phyloP scores from a whole-genome alignment of 148 eudicot species.

The Vaccinium darrowii region DNA sequence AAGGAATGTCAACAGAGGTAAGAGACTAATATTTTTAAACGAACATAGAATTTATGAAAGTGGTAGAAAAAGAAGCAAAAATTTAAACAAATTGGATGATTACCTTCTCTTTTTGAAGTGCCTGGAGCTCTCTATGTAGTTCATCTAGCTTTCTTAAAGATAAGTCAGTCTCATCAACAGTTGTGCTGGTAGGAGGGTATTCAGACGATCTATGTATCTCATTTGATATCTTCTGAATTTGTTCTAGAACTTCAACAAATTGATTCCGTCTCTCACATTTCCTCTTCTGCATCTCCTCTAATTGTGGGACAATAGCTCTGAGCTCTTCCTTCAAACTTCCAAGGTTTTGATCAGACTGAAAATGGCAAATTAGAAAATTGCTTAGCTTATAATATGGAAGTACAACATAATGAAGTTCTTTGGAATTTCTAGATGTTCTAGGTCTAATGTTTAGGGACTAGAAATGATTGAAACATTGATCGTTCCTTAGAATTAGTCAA shows the following conservation, averaged over 20 bases:
- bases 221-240: conserved; percentile 58
- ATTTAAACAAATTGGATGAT: background rate
- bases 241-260: conserved; percentile 58
- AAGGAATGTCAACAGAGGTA: conserved; percentile 4
- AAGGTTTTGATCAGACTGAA: conserved; percentile 63
- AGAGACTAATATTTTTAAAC: background rate
- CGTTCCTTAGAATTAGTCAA: background rate
- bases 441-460: background rate
- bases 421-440: background rate
- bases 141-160: conserved; percentile 80
- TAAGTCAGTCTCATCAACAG: conserved; percentile 67
- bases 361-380: conserved; percentile 1
- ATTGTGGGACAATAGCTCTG: conserved; percentile 57
- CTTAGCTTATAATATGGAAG: background rate
- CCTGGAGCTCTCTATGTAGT: conserved; percentile 60
- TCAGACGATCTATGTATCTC: conserved; percentile 53
- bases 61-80: background rate
- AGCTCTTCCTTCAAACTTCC: conserved; percentile 86
- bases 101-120: conserved; percentile 86
- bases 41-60: background rate
- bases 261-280: conserved; percentile 70
- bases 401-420: background rate
- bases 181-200: conserved; percentile 26
- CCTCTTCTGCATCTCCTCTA: conserved; percentile 80
- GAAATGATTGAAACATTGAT: background rate